phyloP scores from a whole-genome alignment of 2,329 filamentous ascomycete genomes.

The Alternaria sp. region DNA sequence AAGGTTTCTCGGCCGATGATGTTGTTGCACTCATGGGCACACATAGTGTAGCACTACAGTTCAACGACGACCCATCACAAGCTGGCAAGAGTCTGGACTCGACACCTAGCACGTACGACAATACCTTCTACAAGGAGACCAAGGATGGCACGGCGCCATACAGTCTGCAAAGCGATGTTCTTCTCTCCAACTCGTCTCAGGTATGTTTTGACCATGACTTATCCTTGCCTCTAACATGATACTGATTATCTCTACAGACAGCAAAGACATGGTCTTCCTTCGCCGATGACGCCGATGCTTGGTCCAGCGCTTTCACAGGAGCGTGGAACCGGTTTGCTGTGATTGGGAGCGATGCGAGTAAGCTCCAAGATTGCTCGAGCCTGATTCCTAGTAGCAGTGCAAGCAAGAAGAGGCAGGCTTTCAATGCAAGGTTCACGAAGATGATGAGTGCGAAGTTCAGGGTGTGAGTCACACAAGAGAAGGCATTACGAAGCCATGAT shows the following conservation, averaged over 20 bases:
- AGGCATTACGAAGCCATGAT: neutral
- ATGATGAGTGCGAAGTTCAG: slow-evolving; percentile 11
- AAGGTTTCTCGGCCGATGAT: slow-evolving; percentile 39
- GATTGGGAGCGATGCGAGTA: slow-evolving; percentile 31
- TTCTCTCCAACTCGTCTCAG: slow-evolving; percentile 29
- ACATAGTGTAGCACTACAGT: slow-evolving; percentile 40
- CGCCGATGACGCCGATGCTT: slow-evolving; percentile 21
- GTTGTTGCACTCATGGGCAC: slow-evolving; percentile 47
- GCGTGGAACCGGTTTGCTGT: slow-evolving; percentile 35
- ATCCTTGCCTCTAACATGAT: neutral
- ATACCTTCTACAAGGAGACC: slow-evolving; percentile 42
- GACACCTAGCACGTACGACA: slow-evolving; percentile 40
- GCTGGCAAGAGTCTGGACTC: slow-evolving; percentile 38
- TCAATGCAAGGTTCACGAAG: neutral
- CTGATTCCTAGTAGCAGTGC: slow-evolving; percentile 17
- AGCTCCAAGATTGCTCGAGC: slow-evolving; percentile 33
- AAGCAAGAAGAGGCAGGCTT: slow-evolving; percentile 2
- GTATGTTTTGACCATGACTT: slow-evolving; percentile 2
- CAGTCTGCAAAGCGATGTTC: slow-evolving; percentile 31
- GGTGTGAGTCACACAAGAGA: neutral
- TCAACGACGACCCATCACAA: slow-evolving; percentile 33
- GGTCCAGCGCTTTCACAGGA: slow-evolving; percentile 29
- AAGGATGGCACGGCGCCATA: slow-evolving; percentile 36
- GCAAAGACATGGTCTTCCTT: slow-evolving; percentile 26
- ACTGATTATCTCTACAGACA: slow-evolving; percentile 21